Base-by-base conservation (phyloP, 1,284 basidiomycete genomes). In the Mycosarcoma mackinlayi region DNA sequence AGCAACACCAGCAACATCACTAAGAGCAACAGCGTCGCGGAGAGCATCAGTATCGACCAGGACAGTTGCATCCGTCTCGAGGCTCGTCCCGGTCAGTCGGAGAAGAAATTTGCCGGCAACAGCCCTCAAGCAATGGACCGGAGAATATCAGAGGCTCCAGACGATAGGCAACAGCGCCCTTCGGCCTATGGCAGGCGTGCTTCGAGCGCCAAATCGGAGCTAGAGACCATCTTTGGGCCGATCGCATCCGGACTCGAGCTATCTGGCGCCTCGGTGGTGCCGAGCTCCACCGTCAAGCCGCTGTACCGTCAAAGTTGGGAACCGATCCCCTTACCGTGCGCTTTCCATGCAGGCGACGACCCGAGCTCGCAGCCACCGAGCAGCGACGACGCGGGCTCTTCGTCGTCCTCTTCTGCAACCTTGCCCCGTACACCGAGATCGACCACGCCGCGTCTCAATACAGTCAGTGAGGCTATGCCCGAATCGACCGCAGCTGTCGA, bases 141-240 rank as follows among this genome's bases (percentile, higher is more conserved):
- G 27, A 42, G 37, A 14, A 40, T 21, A 5, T 23, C 16, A 23
- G 5, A 38, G 19, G 21, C 24, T 8, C 4, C 33, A 23, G n/a
- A 3, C 35, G 21, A 23, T 21, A 37, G 21, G 11, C 30, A 34
- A 23, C 33, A 37, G 8, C 14, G 18, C 24, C 25, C 8, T 5
- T 13, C 35, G 3, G 14, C 19, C 19, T 18, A 23, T 9, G 19
- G 11, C 6, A 11, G 60, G 8, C 48, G 53, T 3, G 48, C 42
- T 1, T 56, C 53, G 4, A 51, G 53, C 30, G 52, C 48, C 31
- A 56, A 56, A 39, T 63, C 60, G 30, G 53, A 63, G 27, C 48
- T 63, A 6, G 60, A 63, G n/a, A 21, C 53, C 21, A 42, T 63
- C 38, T 63, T 63, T 33, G 60, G 60, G 1, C 60, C 53, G 5